A percentile compares a stretch with the other conserved stretches of the same genome.
Conservation (phyloP, 768 basidiomycete species). For the Auricularia heimuer region DNA sequence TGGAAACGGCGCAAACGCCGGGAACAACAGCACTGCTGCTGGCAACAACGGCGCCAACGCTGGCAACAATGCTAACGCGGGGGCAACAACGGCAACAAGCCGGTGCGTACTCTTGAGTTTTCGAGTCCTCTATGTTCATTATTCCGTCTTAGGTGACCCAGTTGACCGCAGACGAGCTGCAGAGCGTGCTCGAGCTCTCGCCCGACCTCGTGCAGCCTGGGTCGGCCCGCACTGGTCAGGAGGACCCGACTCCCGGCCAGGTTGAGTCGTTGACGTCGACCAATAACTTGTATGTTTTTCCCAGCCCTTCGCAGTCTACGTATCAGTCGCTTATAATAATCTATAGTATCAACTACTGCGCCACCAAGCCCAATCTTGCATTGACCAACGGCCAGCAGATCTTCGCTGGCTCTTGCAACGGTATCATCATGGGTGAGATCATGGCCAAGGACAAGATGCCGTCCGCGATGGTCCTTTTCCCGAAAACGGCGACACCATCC, state of each 20-base stretch:
- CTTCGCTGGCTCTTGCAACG: conserved; percentile 21
- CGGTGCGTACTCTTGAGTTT: not conserved
- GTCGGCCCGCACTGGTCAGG: conserved; percentile 13
- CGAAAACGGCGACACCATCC: conserved; percentile 18
- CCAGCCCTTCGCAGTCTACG: not conserved
- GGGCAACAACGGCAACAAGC: not conserved
- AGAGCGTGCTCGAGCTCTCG: not conserved
- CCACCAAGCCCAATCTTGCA: conserved; percentile 15
- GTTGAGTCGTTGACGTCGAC: conserved; percentile 18
- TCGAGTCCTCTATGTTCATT: not conserved
- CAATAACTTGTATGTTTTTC: conserved; percentile 20
- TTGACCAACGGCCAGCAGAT: conserved; percentile 25
- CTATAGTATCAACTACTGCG: conserved; percentile 14
- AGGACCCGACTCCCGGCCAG: conserved; percentile 13
- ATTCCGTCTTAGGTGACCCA: not conserved
- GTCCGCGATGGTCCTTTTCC: conserved; percentile 15
- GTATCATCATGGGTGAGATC: conserved; percentile 21
- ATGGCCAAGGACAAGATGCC: conserved; percentile 12
- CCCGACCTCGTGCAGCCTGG: conserved; percentile 3
- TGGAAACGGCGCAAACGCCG: not conserved
- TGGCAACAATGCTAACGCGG: conserved; percentile 2
- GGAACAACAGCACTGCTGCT: not conserved
- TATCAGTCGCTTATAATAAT: not conserved
- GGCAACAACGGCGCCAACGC: not conserved
- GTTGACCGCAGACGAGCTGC: not conserved